phyloP scores from a whole-genome alignment of 2,329 filamentous ascomycete genomes.

The Penicillium sp. region DNA sequence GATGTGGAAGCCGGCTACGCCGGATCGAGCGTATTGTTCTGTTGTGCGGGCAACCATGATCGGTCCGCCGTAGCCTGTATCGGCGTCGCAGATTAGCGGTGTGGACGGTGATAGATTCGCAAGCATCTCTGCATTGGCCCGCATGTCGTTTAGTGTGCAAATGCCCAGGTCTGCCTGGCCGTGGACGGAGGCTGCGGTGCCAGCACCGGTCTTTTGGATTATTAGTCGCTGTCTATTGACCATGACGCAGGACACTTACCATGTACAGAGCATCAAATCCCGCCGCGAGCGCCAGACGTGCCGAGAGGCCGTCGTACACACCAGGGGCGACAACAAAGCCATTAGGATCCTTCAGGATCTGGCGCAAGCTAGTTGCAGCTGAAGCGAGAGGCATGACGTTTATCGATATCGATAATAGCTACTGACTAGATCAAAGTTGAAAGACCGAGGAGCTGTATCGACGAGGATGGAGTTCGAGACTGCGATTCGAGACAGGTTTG shows the following conservation, averaged over 20 bases:
- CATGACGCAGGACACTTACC: conserved; percentile 33
- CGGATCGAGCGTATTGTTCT: conserved; percentile 51
- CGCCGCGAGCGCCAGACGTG: conserved; percentile 48
- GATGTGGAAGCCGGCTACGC: conserved; percentile 57
- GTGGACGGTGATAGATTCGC: conserved; percentile 50
- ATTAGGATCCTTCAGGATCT: conserved; percentile 32
- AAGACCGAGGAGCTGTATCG: neutral
- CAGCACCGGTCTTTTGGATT: conserved; percentile 48
- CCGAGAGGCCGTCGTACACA: conserved; percentile 53
- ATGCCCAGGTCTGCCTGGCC: conserved; percentile 53
- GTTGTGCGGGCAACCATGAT: conserved; percentile 51
- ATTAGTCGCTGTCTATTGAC: neutral
- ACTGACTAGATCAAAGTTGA: neutral
- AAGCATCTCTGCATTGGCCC: conserved; percentile 54
- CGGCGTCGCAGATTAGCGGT: conserved; percentile 55
- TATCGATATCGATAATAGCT: conserved; percentile 2
- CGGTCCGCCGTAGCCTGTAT: conserved; percentile 56
- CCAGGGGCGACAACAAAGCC: conserved; percentile 48
- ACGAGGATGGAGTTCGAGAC: neutral
- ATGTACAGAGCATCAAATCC: conserved; percentile 54
- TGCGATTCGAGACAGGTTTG: neutral
- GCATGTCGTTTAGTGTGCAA: conserved; percentile 54
- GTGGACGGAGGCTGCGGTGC: conserved; percentile 49
- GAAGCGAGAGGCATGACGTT: conserved; percentile 25
- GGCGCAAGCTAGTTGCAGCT: conserved; percentile 34